phyloP scores from a whole-genome alignment of 352 stramenopile species.

The Plasmopara viticola region DNA sequence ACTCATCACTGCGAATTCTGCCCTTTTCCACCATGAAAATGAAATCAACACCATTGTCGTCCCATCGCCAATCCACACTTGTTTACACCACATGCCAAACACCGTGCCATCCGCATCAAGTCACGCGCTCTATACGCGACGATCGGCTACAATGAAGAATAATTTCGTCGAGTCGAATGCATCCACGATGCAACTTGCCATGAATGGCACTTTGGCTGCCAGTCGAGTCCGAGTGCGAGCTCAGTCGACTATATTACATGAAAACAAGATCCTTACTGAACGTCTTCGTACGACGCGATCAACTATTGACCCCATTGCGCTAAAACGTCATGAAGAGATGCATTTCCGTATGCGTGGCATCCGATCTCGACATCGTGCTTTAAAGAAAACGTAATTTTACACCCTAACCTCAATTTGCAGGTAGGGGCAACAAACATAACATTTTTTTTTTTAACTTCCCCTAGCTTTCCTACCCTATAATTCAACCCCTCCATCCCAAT shows the following conservation, averaged over 20 bases:
- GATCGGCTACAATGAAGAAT: slow-evolving; percentile 40
- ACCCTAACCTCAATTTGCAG: background rate
- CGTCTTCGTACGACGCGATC: slow-evolving; percentile 41
- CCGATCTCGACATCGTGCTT: slow-evolving; percentile 30
- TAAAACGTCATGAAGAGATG: slow-evolving; percentile 35
- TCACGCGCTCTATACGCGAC: slow-evolving; percentile 43
- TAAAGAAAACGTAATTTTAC: background rate
- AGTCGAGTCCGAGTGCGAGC: slow-evolving; percentile 21
- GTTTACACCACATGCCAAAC: slow-evolving; percentile 16
- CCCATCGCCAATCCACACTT: slow-evolving; percentile 19
- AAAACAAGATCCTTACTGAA: slow-evolving; percentile 48
- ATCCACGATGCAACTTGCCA: slow-evolving; percentile 20
- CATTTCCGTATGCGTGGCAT: slow-evolving; percentile 32
- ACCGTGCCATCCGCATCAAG: slow-evolving; percentile 19
- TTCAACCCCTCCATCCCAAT: slow-evolving; percentile 72
- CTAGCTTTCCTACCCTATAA: slow-evolving; percentile 24
- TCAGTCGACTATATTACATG: slow-evolving; percentile 35
- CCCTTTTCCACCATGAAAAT: background rate
- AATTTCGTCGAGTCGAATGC: slow-evolving; percentile 47
- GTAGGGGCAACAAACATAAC: background rate
- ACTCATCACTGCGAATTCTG: slow-evolving; percentile 20
- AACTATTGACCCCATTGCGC: slow-evolving; percentile 32
- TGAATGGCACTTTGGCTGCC: slow-evolving; percentile 26
- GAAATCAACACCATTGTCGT: slow-evolving; percentile 24
- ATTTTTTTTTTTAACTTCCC: background rate